Evolutionary conservation across 768 basidiomycete genomes (phyloP).

Genomic region (Clitopilus passeckerianus): DNA sequence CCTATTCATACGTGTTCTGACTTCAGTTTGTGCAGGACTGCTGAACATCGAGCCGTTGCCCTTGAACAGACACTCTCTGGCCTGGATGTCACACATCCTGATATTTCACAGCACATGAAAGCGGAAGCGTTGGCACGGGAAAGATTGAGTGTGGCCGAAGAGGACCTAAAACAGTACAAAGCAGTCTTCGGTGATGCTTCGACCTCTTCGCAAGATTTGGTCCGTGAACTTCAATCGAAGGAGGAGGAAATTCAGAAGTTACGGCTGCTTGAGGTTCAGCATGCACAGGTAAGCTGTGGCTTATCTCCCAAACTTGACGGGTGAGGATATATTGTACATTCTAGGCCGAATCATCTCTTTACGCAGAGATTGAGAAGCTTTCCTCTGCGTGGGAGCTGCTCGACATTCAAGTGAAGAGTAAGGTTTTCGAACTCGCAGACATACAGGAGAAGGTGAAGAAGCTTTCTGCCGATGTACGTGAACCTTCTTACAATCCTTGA

Average conservation of each 20-base stretch:
- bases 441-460: conserved; percentile 73
- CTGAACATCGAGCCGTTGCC: conserved; percentile 43
- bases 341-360: conserved; percentile 72
- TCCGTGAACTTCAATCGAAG: conserved; percentile 53
- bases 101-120: conserved; percentile 44
- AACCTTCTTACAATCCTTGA: conserved; percentile 15
- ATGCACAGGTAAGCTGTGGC: conserved; percentile 46
- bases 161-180: conserved; percentile 58
- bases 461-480: conserved; percentile 69
- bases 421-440: conserved; percentile 74
- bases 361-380: conserved; percentile 79
- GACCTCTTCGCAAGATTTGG: conserved; percentile 50
- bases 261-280: conserved; percentile 59
- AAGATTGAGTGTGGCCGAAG: conserved; percentile 38
- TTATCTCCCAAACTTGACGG: no score
- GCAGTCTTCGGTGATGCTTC: conserved; percentile 56
- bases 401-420: conserved; percentile 76
- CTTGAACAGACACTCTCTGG: conserved; percentile 48
- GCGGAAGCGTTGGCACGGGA: conserved; percentile 46
- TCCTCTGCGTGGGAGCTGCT: conserved; percentile 84
- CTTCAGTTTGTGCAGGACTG: conserved; percentile 33
- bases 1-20: conserved; percentile 3
- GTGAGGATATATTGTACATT: no score
- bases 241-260: conserved; percentile 64
- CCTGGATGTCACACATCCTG: conserved; percentile 45